Evolutionary conservation across 2,329 filamentous ascomycete species (phyloP).

Genomic region (Aspergillus tanneri): DNA sequence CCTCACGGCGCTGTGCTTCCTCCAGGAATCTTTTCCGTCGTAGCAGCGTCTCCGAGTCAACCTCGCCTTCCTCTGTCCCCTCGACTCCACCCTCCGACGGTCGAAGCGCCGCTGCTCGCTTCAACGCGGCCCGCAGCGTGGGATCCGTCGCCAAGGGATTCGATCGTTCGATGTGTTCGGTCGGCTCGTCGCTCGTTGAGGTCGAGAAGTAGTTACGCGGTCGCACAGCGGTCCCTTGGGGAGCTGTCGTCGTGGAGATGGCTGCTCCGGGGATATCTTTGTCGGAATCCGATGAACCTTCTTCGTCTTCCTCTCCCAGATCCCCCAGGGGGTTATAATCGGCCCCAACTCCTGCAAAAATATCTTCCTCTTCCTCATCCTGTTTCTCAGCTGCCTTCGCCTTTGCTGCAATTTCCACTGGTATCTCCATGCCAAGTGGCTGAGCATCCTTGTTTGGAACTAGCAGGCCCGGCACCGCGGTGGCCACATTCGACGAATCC

Average conservation of each 20-base stretch:
- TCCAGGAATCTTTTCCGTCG: constrained; percentile 73
- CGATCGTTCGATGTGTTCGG: constrained; percentile 41
- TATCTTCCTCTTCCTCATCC: constrained; percentile 58
- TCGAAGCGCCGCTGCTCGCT: constrained; percentile 70
- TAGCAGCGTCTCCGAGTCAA: constrained; percentile 63
- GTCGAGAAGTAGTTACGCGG: constrained; percentile 51
- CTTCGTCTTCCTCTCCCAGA: constrained; percentile 49
- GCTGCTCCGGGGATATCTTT: constrained; percentile 26
- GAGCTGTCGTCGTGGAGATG: too few relatives aligned
- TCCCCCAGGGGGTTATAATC: constrained; percentile 61
- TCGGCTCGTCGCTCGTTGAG: constrained; percentile 50
- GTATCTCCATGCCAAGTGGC: constrained; percentile 53
- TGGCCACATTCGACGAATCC: constrained; percentile 24
- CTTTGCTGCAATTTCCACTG: constrained; percentile 42
- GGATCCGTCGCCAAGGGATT: constrained; percentile 65
- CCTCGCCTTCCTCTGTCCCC: constrained; percentile 41
- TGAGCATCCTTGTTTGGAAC: constrained; percentile 47
- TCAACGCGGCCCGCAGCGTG: constrained; percentile 76
- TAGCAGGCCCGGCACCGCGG: constrained; percentile 29
- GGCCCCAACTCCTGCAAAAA: constrained; percentile 60
- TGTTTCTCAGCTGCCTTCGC: constrained; percentile 37
- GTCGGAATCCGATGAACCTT: constrained; percentile 41
- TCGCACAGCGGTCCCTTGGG: too few relatives aligned
- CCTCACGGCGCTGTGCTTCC: constrained; percentile 55
- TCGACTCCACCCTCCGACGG: constrained; percentile 39